Base-by-base conservation (phyloP, 108 stramenopile species). In the Nannochloropsis oceanica region DNA sequence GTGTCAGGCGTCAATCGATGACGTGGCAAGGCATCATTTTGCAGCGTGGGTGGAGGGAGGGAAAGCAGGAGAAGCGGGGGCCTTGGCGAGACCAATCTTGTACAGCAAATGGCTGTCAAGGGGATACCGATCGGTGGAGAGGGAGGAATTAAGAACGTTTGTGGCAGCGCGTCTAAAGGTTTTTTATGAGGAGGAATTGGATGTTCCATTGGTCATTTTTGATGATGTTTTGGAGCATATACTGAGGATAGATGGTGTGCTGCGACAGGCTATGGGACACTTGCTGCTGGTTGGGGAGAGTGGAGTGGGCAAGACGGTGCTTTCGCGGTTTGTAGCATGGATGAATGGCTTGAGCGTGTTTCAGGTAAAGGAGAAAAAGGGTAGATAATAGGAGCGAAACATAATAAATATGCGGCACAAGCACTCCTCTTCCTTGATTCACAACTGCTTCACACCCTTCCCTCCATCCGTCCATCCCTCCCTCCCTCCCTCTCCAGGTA, bases 181-280 rank as follows among this genome's bases (percentile, higher is more conserved):
- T 18, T 99, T 99, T 90, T 96, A 98, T 86, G 99, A 99, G 86
- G 99, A 99, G 87, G 97, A 96, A 89, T 92, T 98, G 25, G 97
- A 97, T 84, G 97, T 98, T 20, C 96, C 96, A 11, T 90, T 99
- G 5, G 97, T 99, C 44, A 92, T 98, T 44, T 98, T 98, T 84
- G 99, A 99, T 91, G 97, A 97, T 73, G 98, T 97, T 5, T 85
- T 97, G 25, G 96, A 96, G 84, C 93, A 93, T 79, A 87, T 91
- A 10, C 84, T 93, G 43, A 90, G 93, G 25, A 92, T 93, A 26
- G 92, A 93, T 82, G 83, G 92, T 14, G 93, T 93, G 44, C 85
- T 94, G 25, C 84, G 89, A 1, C 89, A 93, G 84, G 91, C 92
- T 8, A 84, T 91, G 50, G 93, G 93, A 3, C 93, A 94, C 83